Evolutionary conservation across 495 filamentous ascomycete genomes (phyloP).

Genomic region (Trichoderma orchidacearum): DNA sequence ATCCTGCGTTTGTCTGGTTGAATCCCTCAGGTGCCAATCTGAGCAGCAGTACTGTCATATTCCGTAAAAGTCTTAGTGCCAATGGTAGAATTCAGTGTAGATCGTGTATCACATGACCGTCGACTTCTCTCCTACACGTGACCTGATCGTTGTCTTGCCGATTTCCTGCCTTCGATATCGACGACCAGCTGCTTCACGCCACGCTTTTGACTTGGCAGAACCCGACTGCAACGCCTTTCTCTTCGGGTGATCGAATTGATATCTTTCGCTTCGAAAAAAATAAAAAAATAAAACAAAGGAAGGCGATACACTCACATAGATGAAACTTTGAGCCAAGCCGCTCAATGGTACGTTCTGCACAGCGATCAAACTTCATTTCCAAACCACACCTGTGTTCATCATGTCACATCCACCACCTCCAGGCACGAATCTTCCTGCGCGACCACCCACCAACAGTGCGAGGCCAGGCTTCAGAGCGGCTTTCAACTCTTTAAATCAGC

Average conservation of each 20-base stretch:
- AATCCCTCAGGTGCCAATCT: too few relatives aligned
- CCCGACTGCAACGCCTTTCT: neutral
- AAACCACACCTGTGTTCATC: conserved; percentile 51
- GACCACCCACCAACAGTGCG: conserved; percentile 53
- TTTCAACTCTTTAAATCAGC: conserved; percentile 28
- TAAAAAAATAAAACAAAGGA: neutral
- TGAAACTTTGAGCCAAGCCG: neutral
- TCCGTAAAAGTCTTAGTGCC: too few relatives aligned
- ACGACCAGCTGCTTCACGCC: neutral
- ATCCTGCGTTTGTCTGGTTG: too few relatives aligned
- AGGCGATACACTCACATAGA: neutral
- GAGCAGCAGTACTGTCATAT: too few relatives aligned
- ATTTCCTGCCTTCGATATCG: neutral
- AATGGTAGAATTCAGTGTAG: too few relatives aligned
- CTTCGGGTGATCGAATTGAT: neutral
- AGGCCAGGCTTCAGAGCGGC: conserved; percentile 45
- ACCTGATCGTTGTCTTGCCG: neutral
- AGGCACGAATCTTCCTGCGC: conserved; percentile 73
- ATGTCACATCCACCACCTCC: conserved; percentile 91
- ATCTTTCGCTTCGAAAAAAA: neutral
- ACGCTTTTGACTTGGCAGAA: neutral
- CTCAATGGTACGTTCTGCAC: conserved; percentile 33
- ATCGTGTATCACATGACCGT: neutral
- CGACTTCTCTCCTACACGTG: neutral
- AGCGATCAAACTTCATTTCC: conserved; percentile 18